Evolutionary conservation across 116 monocot genomes (phyloP), one percentile per base, ranked within the genome.

Genomic region (Phalaenopsis hybrid): DNA sequence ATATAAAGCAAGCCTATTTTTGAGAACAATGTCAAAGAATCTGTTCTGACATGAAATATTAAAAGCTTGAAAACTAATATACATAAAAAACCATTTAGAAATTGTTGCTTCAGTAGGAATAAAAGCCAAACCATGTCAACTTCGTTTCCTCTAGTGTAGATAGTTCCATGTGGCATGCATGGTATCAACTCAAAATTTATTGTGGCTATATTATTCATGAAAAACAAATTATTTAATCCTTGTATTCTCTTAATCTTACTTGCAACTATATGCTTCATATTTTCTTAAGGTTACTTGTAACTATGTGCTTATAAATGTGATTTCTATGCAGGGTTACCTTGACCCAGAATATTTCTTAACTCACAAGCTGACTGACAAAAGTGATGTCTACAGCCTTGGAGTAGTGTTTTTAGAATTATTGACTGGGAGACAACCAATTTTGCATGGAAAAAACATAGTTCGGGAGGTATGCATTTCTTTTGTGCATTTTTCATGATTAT

Each of bases 311-410:
- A 49, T 77, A 52, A 51, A 31, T 50, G 12, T n/a, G 21, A 10
- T 51, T 51, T 81, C 44, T 12, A 43, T 81, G 55, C 75, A 87
- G 89, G 92, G 92, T 76, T 92, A 92, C 81, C 88, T 92, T 59
- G 92, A 92, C 88, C 92, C 92, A 31, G 92, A 92, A 77, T 92
- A 92, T 70, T 92, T 92, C 79, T 58, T 88, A 50, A 92, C 92
- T 49, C 92, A 89, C 74, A 89, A 92, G 81, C 80, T 92, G 68
- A 92, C 92, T 3, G 92, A 92, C 45, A 92, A 92, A 82, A 92
- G 89, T 44, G 92, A 92, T 80, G 92, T 92, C 0, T 92, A 92
- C 76, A 92, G 92, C 49, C 88, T 92, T 77, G 92, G 92, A 43
- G 89, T 92, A 63, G 92, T 92, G 45, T 88, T 92, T 80, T 75